These are phyloP conservation scores for Penicillium sp. DNA, from an alignment of 2,329 filamentous ascomycete species.

Conservation along the genomic window DNA sequence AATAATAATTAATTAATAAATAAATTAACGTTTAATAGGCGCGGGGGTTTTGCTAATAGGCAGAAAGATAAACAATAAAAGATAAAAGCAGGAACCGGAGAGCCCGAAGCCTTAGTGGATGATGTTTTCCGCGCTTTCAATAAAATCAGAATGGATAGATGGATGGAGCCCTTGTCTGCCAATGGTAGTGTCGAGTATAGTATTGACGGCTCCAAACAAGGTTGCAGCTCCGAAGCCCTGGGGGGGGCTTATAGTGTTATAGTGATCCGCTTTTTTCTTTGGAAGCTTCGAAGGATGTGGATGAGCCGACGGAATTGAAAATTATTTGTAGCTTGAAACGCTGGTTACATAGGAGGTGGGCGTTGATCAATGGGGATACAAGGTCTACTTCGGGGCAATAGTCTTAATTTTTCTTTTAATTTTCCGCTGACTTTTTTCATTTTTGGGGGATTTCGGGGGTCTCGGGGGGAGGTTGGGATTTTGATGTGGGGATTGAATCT, in stretches of 20 bases:
- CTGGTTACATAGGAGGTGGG: too few relatives aligned
- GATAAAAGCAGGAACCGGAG: background rate
- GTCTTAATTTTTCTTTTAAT: background rate
- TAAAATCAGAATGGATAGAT: background rate
- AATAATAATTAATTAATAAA: background rate
- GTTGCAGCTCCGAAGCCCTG: conserved; percentile 22
- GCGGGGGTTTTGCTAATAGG: background rate
- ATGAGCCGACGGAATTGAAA: background rate
- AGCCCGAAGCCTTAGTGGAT: background rate
- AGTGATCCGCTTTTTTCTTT: conserved; percentile 13
- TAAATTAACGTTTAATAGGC: background rate
- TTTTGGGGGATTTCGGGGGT: background rate
- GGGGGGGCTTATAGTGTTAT: too few relatives aligned
- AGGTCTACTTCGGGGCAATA: background rate
- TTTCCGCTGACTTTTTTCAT: background rate
- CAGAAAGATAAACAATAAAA: background rate
- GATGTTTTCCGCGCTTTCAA: background rate
- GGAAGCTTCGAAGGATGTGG: background rate
- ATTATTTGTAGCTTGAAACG: background rate
- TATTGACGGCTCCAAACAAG: conserved; percentile 14
- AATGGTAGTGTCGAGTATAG: background rate
- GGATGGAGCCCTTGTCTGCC: background rate
- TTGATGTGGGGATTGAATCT: conserved; percentile 2
- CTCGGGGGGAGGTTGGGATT: conserved; percentile 1
- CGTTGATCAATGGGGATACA: background rate